A percentile compares a stretch with the other conserved stretches of the same genome.
Conservation (phyloP, 257 asterid species). For the Mentha longifolia region DNA sequence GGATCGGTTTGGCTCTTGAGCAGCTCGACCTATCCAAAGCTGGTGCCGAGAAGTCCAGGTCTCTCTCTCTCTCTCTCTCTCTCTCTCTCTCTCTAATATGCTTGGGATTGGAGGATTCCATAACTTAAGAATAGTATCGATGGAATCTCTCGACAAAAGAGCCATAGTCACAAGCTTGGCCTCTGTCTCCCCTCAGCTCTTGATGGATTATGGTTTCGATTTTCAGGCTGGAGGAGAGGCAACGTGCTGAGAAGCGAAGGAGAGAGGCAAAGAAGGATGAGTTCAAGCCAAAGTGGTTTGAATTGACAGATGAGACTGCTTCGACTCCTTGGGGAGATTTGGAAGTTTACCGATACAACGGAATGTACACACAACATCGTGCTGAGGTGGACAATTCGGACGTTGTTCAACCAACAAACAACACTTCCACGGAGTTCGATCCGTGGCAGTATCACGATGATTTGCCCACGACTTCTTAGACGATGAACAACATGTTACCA, state of each 20-base stretch:
- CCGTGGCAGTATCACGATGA: constrained; percentile 82
- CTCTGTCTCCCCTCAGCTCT: neutral
- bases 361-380: constrained; percentile 71
- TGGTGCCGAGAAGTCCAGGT: constrained; percentile 91
- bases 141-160: too few relatives aligned
- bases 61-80: too few relatives aligned
- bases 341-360: constrained; percentile 75
- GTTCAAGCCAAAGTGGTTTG: constrained; percentile 88
- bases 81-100: too few relatives aligned
- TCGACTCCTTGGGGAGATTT: constrained; percentile 97
- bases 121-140: too few relatives aligned
- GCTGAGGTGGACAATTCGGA: constrained; percentile 55
- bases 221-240: constrained; percentile 87
- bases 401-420: constrained; percentile 42
- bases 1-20: constrained; percentile 93
- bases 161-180: too few relatives aligned
- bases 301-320: constrained; percentile 64
- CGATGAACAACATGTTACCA: too few relatives aligned
- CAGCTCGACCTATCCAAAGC: constrained; percentile 86
- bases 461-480: constrained; percentile 14
- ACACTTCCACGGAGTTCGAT: constrained; percentile 64
- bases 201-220: constrained; percentile 15
- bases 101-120: too few relatives aligned
- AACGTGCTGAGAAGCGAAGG: constrained; percentile 84
- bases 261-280: constrained; percentile 77